These are phyloP conservation scores for Suillus variegatus DNA, from an alignment of 768 basidiomycete species.

Conservation along the genomic window DNA sequence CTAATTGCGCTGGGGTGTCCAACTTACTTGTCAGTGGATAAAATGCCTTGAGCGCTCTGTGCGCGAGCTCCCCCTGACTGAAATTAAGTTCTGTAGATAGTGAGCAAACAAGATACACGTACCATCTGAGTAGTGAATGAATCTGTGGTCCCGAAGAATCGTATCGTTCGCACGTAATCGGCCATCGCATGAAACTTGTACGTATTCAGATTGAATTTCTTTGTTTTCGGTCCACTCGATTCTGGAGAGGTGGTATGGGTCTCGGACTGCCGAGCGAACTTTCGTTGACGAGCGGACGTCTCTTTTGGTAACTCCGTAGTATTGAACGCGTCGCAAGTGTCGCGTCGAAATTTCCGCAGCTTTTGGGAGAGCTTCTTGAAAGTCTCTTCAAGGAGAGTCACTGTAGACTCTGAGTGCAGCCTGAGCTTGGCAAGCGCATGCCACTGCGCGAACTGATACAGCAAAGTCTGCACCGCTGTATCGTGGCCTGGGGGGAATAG, in stretches of 20 bases:
- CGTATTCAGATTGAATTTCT: no score
- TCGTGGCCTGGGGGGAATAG: conserved; percentile 30
- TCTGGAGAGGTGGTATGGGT: conserved; percentile 18
- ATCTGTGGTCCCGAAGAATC: no score
- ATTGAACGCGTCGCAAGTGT: conserved; percentile 21
- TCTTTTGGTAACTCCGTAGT: conserved; percentile 34
- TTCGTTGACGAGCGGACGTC: conserved; percentile 24
- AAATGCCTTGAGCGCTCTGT: no score
- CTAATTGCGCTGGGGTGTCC: no score
- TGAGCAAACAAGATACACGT: no score
- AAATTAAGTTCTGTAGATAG: no score
- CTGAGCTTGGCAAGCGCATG: conserved; percentile 6
- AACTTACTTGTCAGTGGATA: no score
- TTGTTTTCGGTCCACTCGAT: no score
- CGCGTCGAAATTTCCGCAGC: conserved; percentile 31
- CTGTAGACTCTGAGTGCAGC: conserved; percentile 28
- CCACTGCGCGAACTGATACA: conserved; percentile 20
- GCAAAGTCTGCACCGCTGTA: conserved; percentile 18
- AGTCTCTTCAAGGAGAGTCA: conserved; percentile 17
- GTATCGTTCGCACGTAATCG: no score
- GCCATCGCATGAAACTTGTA: no score
- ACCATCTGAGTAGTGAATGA: no score
- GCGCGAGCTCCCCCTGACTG: no score
- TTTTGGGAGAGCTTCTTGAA: conserved; percentile 19
- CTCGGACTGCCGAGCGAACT: conserved; percentile 8